Conservation (phyloP, 352 stramenopile species). For the Nothophytophthora sp. region DNA sequence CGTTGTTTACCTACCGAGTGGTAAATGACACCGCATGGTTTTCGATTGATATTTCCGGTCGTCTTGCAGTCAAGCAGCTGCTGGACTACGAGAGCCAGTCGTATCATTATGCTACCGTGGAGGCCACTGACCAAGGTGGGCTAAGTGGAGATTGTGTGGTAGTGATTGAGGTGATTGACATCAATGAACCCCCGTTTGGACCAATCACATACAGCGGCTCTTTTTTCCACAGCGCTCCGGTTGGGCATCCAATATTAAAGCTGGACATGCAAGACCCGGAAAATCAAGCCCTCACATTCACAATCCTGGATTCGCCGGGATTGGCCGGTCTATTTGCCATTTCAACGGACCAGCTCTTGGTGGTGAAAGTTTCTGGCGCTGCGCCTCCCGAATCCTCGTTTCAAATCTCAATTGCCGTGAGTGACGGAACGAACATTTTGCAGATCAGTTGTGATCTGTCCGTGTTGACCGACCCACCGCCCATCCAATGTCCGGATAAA, state of each 20-base stretch:
- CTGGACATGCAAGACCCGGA: conserved; percentile 21
- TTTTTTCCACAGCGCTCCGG: conserved; percentile 18
- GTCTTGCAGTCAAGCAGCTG: conserved; percentile 24
- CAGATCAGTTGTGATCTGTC: conserved; percentile 12
- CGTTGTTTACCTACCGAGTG: conserved; percentile 17
- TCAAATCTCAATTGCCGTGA: conserved; percentile 17
- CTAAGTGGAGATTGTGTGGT: conserved; percentile 36
- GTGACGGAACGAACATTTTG: conserved; percentile 22
- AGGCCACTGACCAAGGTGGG: conserved; percentile 30
- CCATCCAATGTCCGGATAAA: conserved; percentile 34
- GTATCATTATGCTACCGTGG: conserved; percentile 27
- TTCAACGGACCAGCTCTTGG: conserved; percentile 15
- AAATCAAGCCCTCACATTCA: conserved; percentile 6
- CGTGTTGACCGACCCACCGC: conserved; percentile 29
- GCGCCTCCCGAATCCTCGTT: not conserved
- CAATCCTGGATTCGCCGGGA: conserved; percentile 6
- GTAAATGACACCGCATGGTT: conserved; percentile 26
- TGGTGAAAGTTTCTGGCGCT: conserved; percentile 7
- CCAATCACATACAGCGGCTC: conserved; percentile 31
- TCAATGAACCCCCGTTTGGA: conserved; percentile 40
- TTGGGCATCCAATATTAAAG: conserved; percentile 15
- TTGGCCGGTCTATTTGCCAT: conserved; percentile 8
- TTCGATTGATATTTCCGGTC: conserved; percentile 28
- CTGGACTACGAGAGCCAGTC: conserved; percentile 42
- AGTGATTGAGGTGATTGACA: conserved; percentile 38